Base-by-base conservation (phyloP, 1,284 basidiomycete genomes). In the Peniophora sp. region DNA sequence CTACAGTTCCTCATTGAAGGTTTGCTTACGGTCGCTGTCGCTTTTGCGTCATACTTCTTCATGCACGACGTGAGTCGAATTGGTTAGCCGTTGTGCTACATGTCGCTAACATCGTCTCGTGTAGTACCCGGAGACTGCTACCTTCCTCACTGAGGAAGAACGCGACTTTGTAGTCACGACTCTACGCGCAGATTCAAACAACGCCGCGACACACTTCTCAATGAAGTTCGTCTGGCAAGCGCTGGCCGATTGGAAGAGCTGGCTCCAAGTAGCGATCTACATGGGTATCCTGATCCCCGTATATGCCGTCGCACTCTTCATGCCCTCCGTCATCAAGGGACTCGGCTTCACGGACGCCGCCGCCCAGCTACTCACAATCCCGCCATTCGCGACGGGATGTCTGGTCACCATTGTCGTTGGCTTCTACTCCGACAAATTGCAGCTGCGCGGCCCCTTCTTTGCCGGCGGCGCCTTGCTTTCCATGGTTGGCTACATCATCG, bases 271-370 rank as follows among this genome's bases (percentile, higher is more conserved):
- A 19, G 62, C 65, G 22, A 69, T 75, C 48, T 73, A 73, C 49
- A 66, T 70, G 25, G 73, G 75, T 41, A 53, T 75, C 17, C 66
- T 81, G 50, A 63, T 76, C 48, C 74, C 81, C 5, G 62, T 79
- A 35, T 82, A 82, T 54, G 73, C 76, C 14, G 74, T 83, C 56
- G 72, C 81, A 32, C 69, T 83, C 47, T 84, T 83, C 56, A 70
- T 70, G 2, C 80, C 78, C 1, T 79, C 75, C 1, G 79, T 82
- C 59, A 74, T 82, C 49, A 67, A 69, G 6, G 65, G 73, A 46
- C 67, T 52, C 3, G 79, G 80, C 3, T 85, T 71, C 67, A 70
- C 73, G 2, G 73, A 80, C 35, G 72, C 78, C 1, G 61, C 68
- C 45, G 81, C 83, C 2, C 81, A 85, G 55, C 64, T 84, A 1